Conservation (phyloP, 352 stramenopile genomes). For the Phytophthora tubulina region DNA sequence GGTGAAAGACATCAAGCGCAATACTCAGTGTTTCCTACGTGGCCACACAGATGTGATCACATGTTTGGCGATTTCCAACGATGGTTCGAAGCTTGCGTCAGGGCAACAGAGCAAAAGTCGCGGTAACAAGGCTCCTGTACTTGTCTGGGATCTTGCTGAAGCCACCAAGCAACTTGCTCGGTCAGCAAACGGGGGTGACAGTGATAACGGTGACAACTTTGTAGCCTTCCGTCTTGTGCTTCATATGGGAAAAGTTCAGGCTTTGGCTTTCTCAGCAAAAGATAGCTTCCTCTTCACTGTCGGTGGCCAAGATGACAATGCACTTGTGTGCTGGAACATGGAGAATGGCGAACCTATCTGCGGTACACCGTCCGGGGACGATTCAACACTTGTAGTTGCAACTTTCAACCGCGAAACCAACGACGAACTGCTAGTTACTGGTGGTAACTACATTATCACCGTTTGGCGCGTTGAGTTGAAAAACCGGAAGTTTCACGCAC, state of each 20-base stretch:
- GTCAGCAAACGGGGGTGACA: constrained; percentile 72
- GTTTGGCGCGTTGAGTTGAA: constrained; percentile 91
- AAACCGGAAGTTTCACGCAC: constrained; percentile 93
- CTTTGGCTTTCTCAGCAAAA: constrained; percentile 91
- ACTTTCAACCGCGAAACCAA: constrained; percentile 88
- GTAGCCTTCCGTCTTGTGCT: constrained; percentile 94
- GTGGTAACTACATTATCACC: constrained; percentile 94
- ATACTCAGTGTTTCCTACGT: constrained; percentile 91
- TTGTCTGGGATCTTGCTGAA: constrained; percentile 94
- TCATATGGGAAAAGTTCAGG: constrained; percentile 96
- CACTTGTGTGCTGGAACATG: constrained; percentile 97
- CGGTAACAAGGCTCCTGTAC: constrained; percentile 95
- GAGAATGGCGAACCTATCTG: constrained; percentile 91
- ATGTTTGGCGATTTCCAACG: constrained; percentile 92
- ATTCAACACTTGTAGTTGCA: constrained; percentile 90
- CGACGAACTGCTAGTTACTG: constrained; percentile 95
- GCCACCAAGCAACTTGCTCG: constrained; percentile 77
- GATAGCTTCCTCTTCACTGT: constrained; percentile 93
- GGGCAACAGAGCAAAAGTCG: constrained; percentile 93
- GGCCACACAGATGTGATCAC: constrained; percentile 94
- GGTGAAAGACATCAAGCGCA: constrained; percentile 79
- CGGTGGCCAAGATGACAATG: constrained; percentile 97
- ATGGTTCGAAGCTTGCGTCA: constrained; percentile 89
- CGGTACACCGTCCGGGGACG: constrained; percentile 92
- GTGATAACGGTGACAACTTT: constrained; percentile 39